Evolutionary conservation across 1,139 yeast genomes (phyloP), one percentile per base, ranked within the genome.

Genomic region (Arxiozyma bovina): DNA sequence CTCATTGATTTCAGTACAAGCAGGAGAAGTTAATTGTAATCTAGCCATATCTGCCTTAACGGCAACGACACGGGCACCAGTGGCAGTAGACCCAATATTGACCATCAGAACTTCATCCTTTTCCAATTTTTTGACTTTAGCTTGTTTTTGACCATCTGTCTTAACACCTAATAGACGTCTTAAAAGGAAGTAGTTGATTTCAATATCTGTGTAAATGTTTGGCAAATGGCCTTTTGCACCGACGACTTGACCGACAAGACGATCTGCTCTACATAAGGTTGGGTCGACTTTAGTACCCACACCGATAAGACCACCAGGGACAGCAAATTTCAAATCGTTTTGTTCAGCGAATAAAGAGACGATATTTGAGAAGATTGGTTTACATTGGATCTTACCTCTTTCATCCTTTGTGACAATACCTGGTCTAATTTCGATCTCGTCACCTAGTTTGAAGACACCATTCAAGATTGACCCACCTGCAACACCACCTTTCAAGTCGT

Each of bases 21-120:
- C 99, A 55, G 99, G 99, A 50, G 96, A 85, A 50, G 98, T 91
- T 70, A 94, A 82, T 70, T 90, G 91, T 68, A 94, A 80, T 79
- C 97, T 89, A 54, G 99, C 99, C 97, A 93, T 88, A 81, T 94
- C 99, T 58, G 99, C 99, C 74, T 89, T 87, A 58, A 94, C 98
- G 52, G 96, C 96, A 65, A 91, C 85, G 63, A 94, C 99, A 73
- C 97, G 87, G 57, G 99, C 99, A 75, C 99, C 99, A 47, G 98
- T 90, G 54, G 99, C 97, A 51, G 99, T 93, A 44, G 99, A 93
- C 60, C 99, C 99, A 68, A 94, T 94, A 74, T 94, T 94, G 55
- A 94, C 99, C 99, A 94, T 93, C 72, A 94, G 81, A 61, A 93
- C 96, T 75, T 94, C 99, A 67, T 93, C 94, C 67, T 85, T 83